Evolutionary conservation across 108 stramenopile genomes (phyloP).

Genomic region (Hondaea fermentalgiana): DNA sequence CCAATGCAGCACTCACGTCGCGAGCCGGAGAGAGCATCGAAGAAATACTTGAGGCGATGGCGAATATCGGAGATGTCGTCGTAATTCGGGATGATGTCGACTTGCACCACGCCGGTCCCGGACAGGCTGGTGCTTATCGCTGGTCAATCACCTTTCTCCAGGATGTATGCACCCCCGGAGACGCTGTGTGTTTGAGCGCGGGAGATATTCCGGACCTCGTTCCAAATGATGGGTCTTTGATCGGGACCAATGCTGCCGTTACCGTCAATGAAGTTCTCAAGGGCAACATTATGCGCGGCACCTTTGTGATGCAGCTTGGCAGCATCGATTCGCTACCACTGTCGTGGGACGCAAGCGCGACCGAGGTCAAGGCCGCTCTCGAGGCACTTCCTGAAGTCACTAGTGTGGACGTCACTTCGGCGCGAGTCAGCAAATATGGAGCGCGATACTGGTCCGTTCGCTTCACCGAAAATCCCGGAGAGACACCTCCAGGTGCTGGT

Average conservation of each 20-base stretch:
- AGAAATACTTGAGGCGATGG: slow-evolving; percentile 63
- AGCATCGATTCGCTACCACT: not conserved
- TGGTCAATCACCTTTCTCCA: slow-evolving; percentile 54
- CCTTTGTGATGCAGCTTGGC: not conserved
- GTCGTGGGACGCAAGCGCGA: not conserved
- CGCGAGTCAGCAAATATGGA: slow-evolving; percentile 64
- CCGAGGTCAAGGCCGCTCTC: not conserved
- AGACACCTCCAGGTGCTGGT: slow-evolving; percentile 63
- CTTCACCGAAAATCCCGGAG: slow-evolving; percentile 53
- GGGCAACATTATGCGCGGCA: slow-evolving; percentile 11
- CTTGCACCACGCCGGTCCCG: slow-evolving; percentile 17
- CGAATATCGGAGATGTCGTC: slow-evolving; percentile 66
- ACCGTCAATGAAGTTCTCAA: not conserved
- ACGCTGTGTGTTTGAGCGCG: not conserved
- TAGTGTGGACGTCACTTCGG: slow-evolving; percentile 53
- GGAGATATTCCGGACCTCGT: not conserved
- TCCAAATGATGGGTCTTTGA: not conserved
- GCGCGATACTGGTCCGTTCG: slow-evolving; percentile 57
- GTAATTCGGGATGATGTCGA: slow-evolving; percentile 61
- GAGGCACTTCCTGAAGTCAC: not conserved
- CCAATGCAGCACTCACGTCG: slow-evolving; percentile 42
- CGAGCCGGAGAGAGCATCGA: slow-evolving; percentile 68
- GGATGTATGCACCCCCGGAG: not conserved
- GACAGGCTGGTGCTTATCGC: slow-evolving; percentile 18
- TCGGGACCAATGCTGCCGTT: not conserved